phyloP scores from a whole-genome alignment of 345 rosid species.

The Hypericum perforatum region DNA sequence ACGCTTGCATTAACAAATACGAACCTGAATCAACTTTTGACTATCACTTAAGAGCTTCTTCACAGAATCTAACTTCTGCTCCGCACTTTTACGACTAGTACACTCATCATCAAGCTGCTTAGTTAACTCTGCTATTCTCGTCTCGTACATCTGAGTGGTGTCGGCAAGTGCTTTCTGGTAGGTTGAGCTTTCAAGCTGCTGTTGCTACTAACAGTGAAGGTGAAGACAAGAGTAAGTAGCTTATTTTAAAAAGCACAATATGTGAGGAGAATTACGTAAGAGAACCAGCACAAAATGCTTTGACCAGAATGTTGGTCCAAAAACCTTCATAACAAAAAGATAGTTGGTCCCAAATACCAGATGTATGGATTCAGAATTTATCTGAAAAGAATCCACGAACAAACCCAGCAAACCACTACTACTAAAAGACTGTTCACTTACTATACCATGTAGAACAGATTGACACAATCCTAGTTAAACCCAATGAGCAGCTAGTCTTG shows the following conservation, averaged over 20 bases:
- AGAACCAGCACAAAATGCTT: not conserved
- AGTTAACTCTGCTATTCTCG: slow-evolving; percentile 51
- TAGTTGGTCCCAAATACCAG: too few relatives aligned
- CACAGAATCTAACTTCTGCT: slow-evolving; percentile 38
- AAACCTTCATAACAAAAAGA: too few relatives aligned
- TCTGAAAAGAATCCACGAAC: too few relatives aligned
- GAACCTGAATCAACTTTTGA: slow-evolving; percentile 53
- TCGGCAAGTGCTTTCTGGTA: slow-evolving; percentile 63
- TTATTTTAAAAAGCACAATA: not conserved
- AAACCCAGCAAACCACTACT: too few relatives aligned
- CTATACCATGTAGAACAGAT: too few relatives aligned
- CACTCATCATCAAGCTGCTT: slow-evolving; percentile 49
- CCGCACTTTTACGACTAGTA: slow-evolving; percentile 25
- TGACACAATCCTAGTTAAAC: too few relatives aligned
- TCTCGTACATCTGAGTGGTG: slow-evolving; percentile 70
- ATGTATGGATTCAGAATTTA: too few relatives aligned
- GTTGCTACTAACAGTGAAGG: slow-evolving; percentile 37
- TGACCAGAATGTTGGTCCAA: not conserved
- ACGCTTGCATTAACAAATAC: slow-evolving; percentile 5
- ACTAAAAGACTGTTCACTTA: too few relatives aligned
- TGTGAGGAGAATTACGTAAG: not conserved
- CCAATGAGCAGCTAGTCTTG: too few relatives aligned
- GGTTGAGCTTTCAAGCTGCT: slow-evolving; percentile 11
- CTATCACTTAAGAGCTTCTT: slow-evolving; percentile 43
- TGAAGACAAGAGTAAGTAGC: slow-evolving; percentile 16